Conservation (phyloP, 768 basidiomycete species). For the Leccinum disarticulatum region DNA sequence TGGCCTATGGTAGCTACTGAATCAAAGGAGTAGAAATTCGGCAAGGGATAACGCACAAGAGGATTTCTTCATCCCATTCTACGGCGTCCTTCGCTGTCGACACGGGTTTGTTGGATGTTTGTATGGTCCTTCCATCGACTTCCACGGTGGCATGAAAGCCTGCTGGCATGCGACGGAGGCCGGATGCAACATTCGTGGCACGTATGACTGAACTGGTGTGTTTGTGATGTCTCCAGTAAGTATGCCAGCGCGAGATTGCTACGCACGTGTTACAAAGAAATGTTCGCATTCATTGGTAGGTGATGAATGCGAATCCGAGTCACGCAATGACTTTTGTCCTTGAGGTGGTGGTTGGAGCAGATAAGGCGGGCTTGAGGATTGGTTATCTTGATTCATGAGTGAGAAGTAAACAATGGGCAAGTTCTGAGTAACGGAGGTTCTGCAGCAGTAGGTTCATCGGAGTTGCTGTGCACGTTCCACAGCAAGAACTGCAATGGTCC, state of each 20-base stretch:
- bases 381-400: no score
- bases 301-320: no score
- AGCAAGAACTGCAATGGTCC: no score
- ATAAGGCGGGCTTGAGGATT: no score
- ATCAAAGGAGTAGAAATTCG: not conserved
- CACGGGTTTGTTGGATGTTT: not conserved
- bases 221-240: not conserved
- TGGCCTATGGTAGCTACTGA: not conserved
- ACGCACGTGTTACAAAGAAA: not conserved
- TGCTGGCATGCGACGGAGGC: not conserved
- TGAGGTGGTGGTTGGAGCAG: no score
- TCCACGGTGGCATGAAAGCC: not conserved
- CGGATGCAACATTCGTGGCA: not conserved
- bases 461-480: no score
- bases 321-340: no score
- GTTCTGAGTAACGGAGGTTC: no score
- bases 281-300: not conserved
- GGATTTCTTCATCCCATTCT: not conserved
- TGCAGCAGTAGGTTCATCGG: no score
- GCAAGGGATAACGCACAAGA: not conserved
- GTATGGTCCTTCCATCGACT: not conserved
- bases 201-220: not conserved
- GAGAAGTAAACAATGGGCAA: no score
- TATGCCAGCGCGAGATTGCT: not conserved
- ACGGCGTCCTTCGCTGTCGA: not conserved